Conservation (phyloP, 164 flowering plant genomes). For the Tetrastigma voinierianum region DNA sequence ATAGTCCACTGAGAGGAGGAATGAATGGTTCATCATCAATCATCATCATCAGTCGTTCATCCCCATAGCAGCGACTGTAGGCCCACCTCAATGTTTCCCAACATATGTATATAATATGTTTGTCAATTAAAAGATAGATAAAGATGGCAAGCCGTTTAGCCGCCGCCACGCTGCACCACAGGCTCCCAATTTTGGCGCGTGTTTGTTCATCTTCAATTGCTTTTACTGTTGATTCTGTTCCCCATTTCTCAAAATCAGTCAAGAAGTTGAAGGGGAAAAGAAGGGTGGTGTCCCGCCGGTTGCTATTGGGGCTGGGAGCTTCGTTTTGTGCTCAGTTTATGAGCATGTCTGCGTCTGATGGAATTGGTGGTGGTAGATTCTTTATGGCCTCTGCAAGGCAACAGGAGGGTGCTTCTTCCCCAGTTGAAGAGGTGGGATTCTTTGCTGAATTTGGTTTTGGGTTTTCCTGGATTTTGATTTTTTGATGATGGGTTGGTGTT, state of each 20-base stretch:
- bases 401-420: constrained; percentile 27
- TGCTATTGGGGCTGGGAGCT: constrained; percentile 57
- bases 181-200: constrained; percentile 9
- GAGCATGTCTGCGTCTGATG: constrained; percentile 53
- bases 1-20: too few relatives aligned
- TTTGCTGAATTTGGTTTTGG: background rate
- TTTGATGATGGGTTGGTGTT: background rate
- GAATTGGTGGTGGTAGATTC: constrained; percentile 35
- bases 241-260: constrained; percentile 6
- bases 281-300: constrained; percentile 40
- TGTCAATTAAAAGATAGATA: background rate
- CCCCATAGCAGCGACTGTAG: too few relatives aligned
- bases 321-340: constrained; percentile 49
- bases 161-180: background rate
- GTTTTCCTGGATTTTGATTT: background rate
- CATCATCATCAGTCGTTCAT: background rate
- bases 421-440: constrained; percentile 55
- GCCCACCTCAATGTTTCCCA: background rate
- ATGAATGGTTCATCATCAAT: too few relatives aligned
- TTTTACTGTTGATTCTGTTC: background rate
- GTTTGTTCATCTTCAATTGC: background rate
- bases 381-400: constrained; percentile 69
- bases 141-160: constrained; percentile 15
- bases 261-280: constrained; percentile 13
- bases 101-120: background rate